These are phyloP conservation scores for Tetradesmus lagerheimii DNA, from an alignment of 139 green algal genomes.

Conservation along the genomic window DNA sequence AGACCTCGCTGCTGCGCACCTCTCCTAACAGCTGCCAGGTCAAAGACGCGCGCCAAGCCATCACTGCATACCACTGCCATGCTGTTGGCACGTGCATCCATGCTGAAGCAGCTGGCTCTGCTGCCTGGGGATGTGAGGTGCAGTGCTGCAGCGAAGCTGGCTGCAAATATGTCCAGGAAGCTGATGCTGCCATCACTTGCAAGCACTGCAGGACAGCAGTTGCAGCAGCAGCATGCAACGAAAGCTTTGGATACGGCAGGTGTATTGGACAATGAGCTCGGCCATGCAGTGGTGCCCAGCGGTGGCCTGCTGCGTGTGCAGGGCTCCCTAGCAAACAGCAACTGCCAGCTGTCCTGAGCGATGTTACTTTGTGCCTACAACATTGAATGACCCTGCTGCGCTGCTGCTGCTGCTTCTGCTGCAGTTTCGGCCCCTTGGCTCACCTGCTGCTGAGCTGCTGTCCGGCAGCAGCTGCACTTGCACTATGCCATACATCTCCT, in stretches of 20 bases:
- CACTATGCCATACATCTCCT: constrained; percentile 19
- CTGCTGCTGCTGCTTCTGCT: too few species aligned
- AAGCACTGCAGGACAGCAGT: constrained; percentile 46
- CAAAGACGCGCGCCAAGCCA: constrained; percentile 60
- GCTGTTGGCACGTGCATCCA: constrained; percentile 58
- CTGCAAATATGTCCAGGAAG: constrained; percentile 52
- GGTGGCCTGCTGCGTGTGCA: too few species aligned
- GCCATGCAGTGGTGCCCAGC: not conserved
- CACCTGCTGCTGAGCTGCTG: constrained; percentile 43
- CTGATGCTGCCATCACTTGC: constrained; percentile 52
- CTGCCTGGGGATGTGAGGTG: constrained; percentile 34
- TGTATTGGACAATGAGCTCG: not conserved
- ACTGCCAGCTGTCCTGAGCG: too few species aligned
- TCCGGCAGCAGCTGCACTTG: constrained; percentile 45
- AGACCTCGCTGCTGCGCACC: not conserved
- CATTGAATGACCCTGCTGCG: too few species aligned
- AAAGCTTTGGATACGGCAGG: too few species aligned
- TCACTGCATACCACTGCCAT: constrained; percentile 58
- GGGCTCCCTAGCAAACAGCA: too few species aligned
- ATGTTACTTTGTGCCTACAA: too few species aligned
- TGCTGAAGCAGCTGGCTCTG: constrained; percentile 46
- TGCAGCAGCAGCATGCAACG: not conserved
- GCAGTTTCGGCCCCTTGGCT: not conserved
- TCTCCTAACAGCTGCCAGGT: constrained; percentile 49
- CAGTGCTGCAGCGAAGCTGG: constrained; percentile 19